A percentile compares a stretch with the other conserved stretches of the same genome.
Evolutionary conservation across 495 filamentous ascomycete species (phyloP).

Genomic region (Aspergillus wentii): DNA sequence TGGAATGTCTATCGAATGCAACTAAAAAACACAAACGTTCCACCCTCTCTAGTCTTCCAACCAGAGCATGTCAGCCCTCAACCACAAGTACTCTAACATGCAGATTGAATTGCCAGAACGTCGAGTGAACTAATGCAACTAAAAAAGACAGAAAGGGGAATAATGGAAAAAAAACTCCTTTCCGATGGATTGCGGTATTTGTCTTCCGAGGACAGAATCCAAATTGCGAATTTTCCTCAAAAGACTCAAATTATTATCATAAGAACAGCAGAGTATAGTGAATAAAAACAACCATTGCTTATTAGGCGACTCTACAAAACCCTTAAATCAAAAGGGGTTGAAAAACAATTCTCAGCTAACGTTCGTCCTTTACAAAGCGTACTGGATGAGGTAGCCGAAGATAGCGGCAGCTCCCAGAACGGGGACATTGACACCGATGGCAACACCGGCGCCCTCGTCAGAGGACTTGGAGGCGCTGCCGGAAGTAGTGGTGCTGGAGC

Average conservation of each 20-base stretch:
- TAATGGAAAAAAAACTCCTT: constrained; percentile 20
- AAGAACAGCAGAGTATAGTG: constrained; percentile 35
- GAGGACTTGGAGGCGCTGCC: constrained; percentile 24
- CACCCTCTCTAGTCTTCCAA: no score
- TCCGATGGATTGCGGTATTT: constrained; percentile 13
- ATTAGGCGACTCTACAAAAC: constrained; percentile 32
- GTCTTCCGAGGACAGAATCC: constrained; percentile 24
- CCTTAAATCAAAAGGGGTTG: constrained; percentile 18
- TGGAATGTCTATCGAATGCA: no score
- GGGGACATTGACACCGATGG: constrained; percentile 35
- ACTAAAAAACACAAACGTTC: no score
- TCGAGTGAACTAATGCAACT: constrained; percentile 14
- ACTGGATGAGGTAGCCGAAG: constrained; percentile 41
- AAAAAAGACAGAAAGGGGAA: constrained; percentile 12
- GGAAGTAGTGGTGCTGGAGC: constrained; percentile 20
- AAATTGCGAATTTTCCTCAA: constrained; percentile 33
- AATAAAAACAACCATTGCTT: constrained; percentile 33
- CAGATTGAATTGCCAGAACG: no score
- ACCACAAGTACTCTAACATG: no score
- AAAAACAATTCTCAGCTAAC: constrained; percentile 20
- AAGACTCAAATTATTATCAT: constrained; percentile 46
- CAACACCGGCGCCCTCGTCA: constrained; percentile 34
- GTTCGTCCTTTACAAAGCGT: constrained; percentile 35
- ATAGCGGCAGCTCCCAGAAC: constrained; percentile 38
- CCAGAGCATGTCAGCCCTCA: no score